These are phyloP conservation scores for Stagonosporopsis tanaceti DNA, from an alignment of 2,329 filamentous ascomycete genomes.

Conservation along the genomic window DNA sequence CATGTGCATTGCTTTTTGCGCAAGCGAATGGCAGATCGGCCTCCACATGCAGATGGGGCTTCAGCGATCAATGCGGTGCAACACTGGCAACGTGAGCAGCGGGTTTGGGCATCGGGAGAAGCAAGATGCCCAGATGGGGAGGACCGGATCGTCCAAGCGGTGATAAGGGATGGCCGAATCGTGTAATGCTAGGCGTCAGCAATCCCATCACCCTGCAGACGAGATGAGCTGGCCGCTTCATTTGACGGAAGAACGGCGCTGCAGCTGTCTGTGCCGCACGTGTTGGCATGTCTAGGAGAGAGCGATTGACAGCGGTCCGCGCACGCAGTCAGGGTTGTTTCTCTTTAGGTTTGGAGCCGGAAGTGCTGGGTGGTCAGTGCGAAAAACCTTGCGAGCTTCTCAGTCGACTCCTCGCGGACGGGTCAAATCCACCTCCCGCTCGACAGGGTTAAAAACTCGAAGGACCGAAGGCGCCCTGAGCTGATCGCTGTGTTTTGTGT, in stretches of 20 bases:
- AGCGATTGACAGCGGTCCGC: not conserved
- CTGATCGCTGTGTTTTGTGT: no score
- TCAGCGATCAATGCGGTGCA: slow-evolving; percentile 11
- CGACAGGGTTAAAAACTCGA: no score
- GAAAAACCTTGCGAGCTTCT: not conserved
- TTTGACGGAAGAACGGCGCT: slow-evolving; percentile 10
- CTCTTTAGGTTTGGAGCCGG: not conserved
- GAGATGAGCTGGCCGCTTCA: slow-evolving; percentile 21
- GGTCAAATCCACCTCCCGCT: not conserved
- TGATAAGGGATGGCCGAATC: slow-evolving; percentile 36
- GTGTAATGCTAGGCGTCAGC: slow-evolving; percentile 38
- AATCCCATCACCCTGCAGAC: slow-evolving; percentile 25
- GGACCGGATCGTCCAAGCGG: slow-evolving; percentile 21
- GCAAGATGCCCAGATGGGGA: slow-evolving; percentile 20
- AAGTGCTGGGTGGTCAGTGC: slow-evolving; percentile 1
- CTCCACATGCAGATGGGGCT: slow-evolving; percentile 33
- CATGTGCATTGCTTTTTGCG: slow-evolving; percentile 21
- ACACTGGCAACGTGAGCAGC: not conserved
- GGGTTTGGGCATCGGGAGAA: slow-evolving; percentile 1
- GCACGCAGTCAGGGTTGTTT: not conserved
- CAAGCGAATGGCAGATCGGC: slow-evolving; percentile 32
- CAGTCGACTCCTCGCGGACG: not conserved
- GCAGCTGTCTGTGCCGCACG: slow-evolving; percentile 12
- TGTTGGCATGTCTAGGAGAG: not conserved
- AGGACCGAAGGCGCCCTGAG: no score